Percentiles rank a stretch among this genome's conserved stretches.
These are phyloP conservation scores for Suillus paluster DNA, from an alignment of 768 basidiomycete species.

Conservation along the genomic window DNA sequence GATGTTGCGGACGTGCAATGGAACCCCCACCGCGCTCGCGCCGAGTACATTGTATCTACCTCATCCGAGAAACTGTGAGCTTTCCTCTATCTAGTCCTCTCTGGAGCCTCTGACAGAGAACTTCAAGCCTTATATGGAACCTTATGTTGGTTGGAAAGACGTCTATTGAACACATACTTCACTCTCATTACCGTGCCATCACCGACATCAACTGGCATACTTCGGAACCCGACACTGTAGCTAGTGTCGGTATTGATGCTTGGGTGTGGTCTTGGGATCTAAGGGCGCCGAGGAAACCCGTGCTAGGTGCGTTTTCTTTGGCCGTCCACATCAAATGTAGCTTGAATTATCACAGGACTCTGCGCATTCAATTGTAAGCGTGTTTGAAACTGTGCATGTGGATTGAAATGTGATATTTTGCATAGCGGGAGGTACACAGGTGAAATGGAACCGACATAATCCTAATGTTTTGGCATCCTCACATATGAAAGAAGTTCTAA, in stretches of 20 bases:
- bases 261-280: constrained; percentile 97
- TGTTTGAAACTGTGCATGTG: not conserved
- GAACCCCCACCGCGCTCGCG: constrained; percentile 80
- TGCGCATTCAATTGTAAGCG: constrained; percentile 59
- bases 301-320: constrained; percentile 54
- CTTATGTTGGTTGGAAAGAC: constrained; percentile 73
- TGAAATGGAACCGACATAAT: constrained; percentile 95
- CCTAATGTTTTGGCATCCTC: constrained; percentile 88
- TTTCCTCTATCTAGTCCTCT: not conserved
- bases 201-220: constrained; percentile 99
- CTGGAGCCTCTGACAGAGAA: not conserved
- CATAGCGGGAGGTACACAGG: constrained; percentile 86
- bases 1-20: constrained; percentile 93
- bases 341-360: constrained; percentile 43
- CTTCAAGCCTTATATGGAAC: constrained; percentile 88
- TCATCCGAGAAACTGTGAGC: constrained; percentile 86
- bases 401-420: not conserved
- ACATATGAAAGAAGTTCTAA: constrained; percentile 82
- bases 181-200: constrained; percentile 92
- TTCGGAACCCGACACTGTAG: constrained; percentile 80
- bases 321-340: constrained; percentile 1
- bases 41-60: constrained; percentile 86
- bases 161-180: constrained; percentile 82
- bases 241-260: constrained; percentile 91
- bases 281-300: constrained; percentile 67